Conservation (phyloP, 2,329 filamentous ascomycete species). For the Gliomastix tumulicola region DNA sequence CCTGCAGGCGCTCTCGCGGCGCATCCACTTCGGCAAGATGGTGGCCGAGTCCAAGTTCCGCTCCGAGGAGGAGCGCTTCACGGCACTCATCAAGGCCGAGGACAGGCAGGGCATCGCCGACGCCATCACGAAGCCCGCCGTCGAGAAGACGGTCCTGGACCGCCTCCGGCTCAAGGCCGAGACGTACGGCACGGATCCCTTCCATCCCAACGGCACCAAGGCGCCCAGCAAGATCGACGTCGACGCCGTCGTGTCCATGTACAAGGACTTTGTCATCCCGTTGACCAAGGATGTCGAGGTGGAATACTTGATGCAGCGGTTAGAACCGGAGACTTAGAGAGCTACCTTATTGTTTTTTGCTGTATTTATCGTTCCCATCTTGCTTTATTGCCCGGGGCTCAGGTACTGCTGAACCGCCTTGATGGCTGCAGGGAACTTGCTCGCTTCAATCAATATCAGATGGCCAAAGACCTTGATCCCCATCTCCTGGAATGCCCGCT, state of each 20-base stretch:
- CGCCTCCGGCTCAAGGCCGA: slow-evolving; percentile 80
- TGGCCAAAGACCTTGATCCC: slow-evolving; percentile 80
- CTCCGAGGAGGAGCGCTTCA: slow-evolving; percentile 74
- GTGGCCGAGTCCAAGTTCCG: slow-evolving; percentile 94
- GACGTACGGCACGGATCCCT: slow-evolving; percentile 90
- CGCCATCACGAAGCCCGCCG: slow-evolving; percentile 82
- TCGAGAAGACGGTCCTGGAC: slow-evolving; percentile 89
- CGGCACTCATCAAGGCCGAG: slow-evolving; percentile 69
- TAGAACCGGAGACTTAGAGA: slow-evolving; percentile 38
- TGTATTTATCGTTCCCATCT: slow-evolving; percentile 3
- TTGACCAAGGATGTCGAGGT: slow-evolving; percentile 98
- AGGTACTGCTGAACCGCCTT: slow-evolving; percentile 72
- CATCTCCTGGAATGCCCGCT: slow-evolving; percentile 88
- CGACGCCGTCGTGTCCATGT: slow-evolving; percentile 85
- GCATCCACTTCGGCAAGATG: slow-evolving; percentile 98
- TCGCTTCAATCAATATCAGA: slow-evolving; percentile 78
- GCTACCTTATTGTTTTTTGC: not conserved
- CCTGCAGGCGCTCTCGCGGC: slow-evolving; percentile 79
- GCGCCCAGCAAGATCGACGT: slow-evolving; percentile 79
- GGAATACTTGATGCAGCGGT: slow-evolving; percentile 92
- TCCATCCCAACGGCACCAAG: slow-evolving; percentile 44
- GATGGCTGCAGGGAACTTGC: slow-evolving; percentile 68
- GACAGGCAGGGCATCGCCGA: slow-evolving; percentile 78
- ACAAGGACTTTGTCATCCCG: slow-evolving; percentile 88
- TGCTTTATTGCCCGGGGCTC: slow-evolving; percentile 37